Base-by-base conservation (phyloP, 129 eudicot genomes). In the Saposhnikovia divaricata region DNA sequence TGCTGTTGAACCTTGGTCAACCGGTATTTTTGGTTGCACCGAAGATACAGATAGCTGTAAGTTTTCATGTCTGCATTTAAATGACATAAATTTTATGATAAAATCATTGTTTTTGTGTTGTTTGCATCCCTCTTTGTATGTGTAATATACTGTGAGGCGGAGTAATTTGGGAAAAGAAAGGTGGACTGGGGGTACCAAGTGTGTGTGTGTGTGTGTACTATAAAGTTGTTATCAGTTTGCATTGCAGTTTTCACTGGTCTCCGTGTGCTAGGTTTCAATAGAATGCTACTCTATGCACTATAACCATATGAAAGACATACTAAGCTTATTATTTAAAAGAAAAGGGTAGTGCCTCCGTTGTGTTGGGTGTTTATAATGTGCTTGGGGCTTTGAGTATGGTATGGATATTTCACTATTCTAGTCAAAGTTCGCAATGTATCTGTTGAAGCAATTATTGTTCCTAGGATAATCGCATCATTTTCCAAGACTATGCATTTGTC, bases 1-100 rank as follows among this genome's bases (percentile, higher is more conserved):
- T 76, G 90, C 96, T 65, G 92, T 89, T 83, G 98, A 94, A 85
- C 97, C 96, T 47, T 94, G 98, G 97, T 80, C 89, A 53, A 90
- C 93, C 51, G 98, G 97, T 74, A 94, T 94, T 59, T 94, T 90
- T 81, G 96, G 87, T 18, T 91, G 98, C 83, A 81, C 97, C 40
- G 89, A 94, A 87, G 97, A 94, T 84, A 81, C 84, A n/a, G 96
- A 94, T 66, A 94, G 97, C 78, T 94, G 98, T 94, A 86, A 87
- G 98, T 83, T 80, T 25, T 74, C 70, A 76, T 78, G 19, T 31
- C 37, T 76, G 25, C 71, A 61, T 66, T 34, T 59, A 14, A 66
- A 37, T 13, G 59, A 78, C 66, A 37, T 72, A 47, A 75, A 21
- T 50, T 53, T 63, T 9, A 19, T 61, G 38, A 59, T 14, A 23